Evolutionary conservation across 2,329 filamentous ascomycete genomes (phyloP).

Genomic region (Fusarium nygamai): DNA sequence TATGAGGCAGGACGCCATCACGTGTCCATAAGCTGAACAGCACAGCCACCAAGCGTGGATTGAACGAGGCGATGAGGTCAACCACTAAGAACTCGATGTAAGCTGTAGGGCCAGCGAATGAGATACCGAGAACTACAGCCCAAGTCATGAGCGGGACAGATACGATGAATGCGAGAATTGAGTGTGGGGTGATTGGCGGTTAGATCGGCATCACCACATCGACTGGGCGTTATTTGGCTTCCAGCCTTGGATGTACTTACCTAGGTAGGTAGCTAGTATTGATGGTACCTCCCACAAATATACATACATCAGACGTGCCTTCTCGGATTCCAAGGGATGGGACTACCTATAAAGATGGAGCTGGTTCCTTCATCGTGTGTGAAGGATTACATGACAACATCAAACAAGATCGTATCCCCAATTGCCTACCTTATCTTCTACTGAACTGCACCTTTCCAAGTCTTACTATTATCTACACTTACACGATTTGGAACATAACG

Average conservation of each 20-base stretch:
- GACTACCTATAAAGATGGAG: slow-evolving; percentile 21
- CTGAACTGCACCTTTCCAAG: not conserved
- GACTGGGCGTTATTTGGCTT: not conserved
- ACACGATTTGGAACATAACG: not conserved
- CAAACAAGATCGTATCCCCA: not conserved
- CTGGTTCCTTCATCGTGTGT: not conserved
- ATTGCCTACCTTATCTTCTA: not conserved
- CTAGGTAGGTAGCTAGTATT: too few species aligned
- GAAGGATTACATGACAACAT: not conserved
- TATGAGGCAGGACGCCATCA: slow-evolving; percentile 1
- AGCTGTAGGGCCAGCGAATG: slow-evolving; percentile 3
- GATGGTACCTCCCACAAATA: too few species aligned
- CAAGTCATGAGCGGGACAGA: not conserved
- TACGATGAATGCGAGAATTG: slow-evolving; percentile 38
- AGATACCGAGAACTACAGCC: not conserved
- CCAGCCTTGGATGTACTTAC: not conserved
- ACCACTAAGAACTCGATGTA: not conserved
- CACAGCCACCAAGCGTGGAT: slow-evolving; percentile 18
- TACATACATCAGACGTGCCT: too few species aligned
- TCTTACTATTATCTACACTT: not conserved
- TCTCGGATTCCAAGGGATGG: too few species aligned
- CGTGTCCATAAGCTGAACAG: not conserved
- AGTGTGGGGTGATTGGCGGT: not conserved
- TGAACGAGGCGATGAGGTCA: not conserved
- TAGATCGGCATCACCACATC: not conserved